These are phyloP conservation scores for Hypoxylon sp. DNA, from an alignment of 2,329 filamentous ascomycete species.

Conservation along the genomic window DNA sequence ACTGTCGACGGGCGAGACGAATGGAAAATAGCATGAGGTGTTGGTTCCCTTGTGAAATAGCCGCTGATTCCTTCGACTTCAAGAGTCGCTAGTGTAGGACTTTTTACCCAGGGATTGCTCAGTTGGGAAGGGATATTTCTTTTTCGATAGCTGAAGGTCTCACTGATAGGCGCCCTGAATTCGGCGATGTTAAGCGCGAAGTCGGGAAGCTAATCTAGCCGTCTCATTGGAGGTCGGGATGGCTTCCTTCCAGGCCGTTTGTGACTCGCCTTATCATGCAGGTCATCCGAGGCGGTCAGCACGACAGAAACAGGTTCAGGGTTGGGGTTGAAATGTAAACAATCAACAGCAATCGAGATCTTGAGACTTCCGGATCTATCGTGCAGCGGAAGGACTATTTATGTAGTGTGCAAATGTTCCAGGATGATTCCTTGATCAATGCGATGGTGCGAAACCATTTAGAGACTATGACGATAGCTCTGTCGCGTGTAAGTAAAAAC, in stretches of 20 bases:
- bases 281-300: slow-evolving; percentile 41
- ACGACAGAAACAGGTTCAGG: slow-evolving; percentile 27
- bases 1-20: slow-evolving; percentile 20
- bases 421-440: slow-evolving; percentile 13
- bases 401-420: slow-evolving; percentile 25
- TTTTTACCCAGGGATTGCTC: slow-evolving; percentile 37
- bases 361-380: slow-evolving; percentile 20
- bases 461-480: slow-evolving; percentile 38
- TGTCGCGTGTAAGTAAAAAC: slow-evolving; percentile 25
- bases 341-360: slow-evolving; percentile 43
- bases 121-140: slow-evolving; percentile 30
- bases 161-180: slow-evolving; percentile 36
- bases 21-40: slow-evolving; percentile 26
- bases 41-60: slow-evolving; percentile 32
- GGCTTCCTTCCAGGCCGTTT: slow-evolving; percentile 28
- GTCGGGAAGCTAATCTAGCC: slow-evolving; percentile 17
- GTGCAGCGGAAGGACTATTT: slow-evolving; percentile 17
- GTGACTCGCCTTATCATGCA: slow-evolving; percentile 42
- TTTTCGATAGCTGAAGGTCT: slow-evolving; percentile 37
- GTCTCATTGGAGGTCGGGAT: slow-evolving; percentile 38
- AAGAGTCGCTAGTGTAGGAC: slow-evolving; percentile 30
- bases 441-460: slow-evolving; percentile 32
- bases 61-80: slow-evolving; percentile 22
- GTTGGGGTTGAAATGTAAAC: slow-evolving; percentile 39
- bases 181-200: slow-evolving; percentile 37